Percentiles rank a stretch among this genome's conserved stretches.
These are phyloP conservation scores for Lumnitzera racemosa DNA, from an alignment of 345 rosid genomes.

Conservation along the genomic window DNA sequence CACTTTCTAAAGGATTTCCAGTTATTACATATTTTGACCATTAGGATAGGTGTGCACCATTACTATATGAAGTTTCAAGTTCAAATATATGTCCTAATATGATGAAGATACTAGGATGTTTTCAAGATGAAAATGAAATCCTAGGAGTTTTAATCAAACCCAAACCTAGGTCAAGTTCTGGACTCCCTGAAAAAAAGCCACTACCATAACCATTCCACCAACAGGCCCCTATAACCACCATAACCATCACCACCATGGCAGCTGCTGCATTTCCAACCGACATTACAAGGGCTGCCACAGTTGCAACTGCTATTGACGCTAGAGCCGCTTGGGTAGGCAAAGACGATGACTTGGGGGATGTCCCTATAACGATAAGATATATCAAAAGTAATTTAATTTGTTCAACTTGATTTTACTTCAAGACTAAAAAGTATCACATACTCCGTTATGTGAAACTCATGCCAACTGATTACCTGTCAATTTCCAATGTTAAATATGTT, in stretches of 20 bases:
- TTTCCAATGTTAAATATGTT: too few species aligned
- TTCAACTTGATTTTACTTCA: neutral
- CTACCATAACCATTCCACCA: constrained; percentile 76
- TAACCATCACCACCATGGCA: constrained; percentile 58
- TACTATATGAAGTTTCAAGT: too few species aligned
- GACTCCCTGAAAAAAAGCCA: constrained; percentile 62
- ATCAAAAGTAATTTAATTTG: constrained; percentile 24
- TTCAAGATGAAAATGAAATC: too few species aligned
- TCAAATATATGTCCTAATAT: too few species aligned
- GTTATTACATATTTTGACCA: too few species aligned
- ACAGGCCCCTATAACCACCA: constrained; percentile 68
- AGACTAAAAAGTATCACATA: neutral
- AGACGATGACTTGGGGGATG: constrained; percentile 69
- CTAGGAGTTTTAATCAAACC: constrained; percentile 15
- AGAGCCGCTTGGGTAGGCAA: constrained; percentile 75
- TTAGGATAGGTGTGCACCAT: too few species aligned
- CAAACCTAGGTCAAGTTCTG: constrained; percentile 55
- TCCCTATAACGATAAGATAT: constrained; percentile 84
- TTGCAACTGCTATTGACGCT: constrained; percentile 63
- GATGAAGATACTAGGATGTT: too few species aligned
- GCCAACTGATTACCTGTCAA: neutral
- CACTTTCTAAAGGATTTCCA: too few species aligned
- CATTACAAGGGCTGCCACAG: constrained; percentile 68
- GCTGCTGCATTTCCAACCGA: constrained; percentile 60
- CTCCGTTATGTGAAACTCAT: neutral